Evolutionary conservation across 1,284 basidiomycete species (phyloP).

Genomic region (Tremellales sp.): DNA sequence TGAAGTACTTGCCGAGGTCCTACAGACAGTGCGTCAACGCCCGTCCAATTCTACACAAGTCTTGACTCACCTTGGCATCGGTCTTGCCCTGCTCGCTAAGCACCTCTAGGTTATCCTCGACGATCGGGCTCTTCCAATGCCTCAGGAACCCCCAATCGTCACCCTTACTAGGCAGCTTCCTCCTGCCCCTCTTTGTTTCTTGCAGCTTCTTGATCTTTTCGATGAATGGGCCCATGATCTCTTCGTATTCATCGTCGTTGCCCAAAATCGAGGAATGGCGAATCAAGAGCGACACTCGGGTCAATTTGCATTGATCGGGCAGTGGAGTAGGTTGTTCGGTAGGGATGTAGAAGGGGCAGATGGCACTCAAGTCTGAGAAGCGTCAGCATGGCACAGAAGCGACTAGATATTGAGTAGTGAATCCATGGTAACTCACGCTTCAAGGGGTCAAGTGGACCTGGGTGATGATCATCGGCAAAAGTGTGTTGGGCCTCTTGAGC

Average conservation of each 20-base stretch:
- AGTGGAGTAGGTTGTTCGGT: constrained; percentile 33
- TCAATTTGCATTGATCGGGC: constrained; percentile 30
- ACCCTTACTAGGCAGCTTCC: constrained; percentile 22
- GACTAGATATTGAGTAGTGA: too few relatives aligned
- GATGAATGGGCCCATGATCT: constrained; percentile 50
- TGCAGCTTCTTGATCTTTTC: constrained; percentile 29
- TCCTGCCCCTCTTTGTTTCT: constrained; percentile 13
- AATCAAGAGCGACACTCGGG: constrained; percentile 36
- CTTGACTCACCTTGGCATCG: constrained; percentile 38
- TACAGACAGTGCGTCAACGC: constrained; percentile 2
- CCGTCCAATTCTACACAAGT: background rate
- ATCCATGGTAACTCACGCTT: constrained; percentile 20
- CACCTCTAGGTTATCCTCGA: constrained; percentile 70
- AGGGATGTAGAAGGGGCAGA: constrained; percentile 44
- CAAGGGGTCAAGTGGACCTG: constrained; percentile 21
- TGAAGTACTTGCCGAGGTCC: constrained; percentile 40
- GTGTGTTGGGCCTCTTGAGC: background rate
- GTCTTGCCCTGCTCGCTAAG: constrained; percentile 51
- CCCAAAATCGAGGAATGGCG: constrained; percentile 48
- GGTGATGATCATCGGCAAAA: background rate
- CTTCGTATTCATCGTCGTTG: constrained; percentile 51
- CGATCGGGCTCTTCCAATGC: constrained; percentile 49
- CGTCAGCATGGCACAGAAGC: too few relatives aligned
- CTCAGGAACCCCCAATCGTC: constrained; percentile 46
- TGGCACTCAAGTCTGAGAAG: constrained; percentile 39